Base-by-base conservation (phyloP, 495 filamentous ascomycete species). In the Talaromyces wortmannii region DNA sequence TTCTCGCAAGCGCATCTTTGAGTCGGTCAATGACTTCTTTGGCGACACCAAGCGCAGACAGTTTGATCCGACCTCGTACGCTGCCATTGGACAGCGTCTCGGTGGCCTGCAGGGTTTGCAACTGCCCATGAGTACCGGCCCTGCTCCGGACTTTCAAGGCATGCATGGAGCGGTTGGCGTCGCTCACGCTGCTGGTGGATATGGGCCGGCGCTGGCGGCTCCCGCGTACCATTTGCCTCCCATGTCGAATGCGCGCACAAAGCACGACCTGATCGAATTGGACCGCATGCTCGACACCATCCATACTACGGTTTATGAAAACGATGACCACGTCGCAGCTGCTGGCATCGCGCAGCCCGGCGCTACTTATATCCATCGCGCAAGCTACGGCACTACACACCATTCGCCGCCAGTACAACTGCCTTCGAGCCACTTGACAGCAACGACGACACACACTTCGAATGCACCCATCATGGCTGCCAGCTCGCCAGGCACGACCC, bases 261-360 rank as follows among this genome's bases (percentile, higher is more conserved):
- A 97, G 82, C 89, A 82, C 60, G 92, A 99, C 59, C 76, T 99
- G 23, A 77, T 91, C 64, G 86, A 92, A 65, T 88, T 96, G 64
- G 92, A 97, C 69, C 85, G 91, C 56, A 87, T 96, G 73, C 78
- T 99, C 40, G 89, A 96, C 69, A 90, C 96, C 70, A 91, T 97
- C 78, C 91, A 96, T 63, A 80, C 84, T 58, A 96, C 92, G 7
- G 87, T 97, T 30, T 97, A 97, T 66, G 92, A 97, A 69, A 92
- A 83, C 62, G 84, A 91, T 18, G 87, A 89, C 62, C 82, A 88
- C 12, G 79, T 88, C 3, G 85, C 89, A 12, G 87, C 87, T 1
- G 85, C 87, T 32, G 88, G 87, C 50, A 77, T 90, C 48, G 82
- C 83, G 42, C 85, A 89, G 57, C 81, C 86, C 18, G 86, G 80